Conservation (phyloP, 1,284 basidiomycete species). For the Pseudozyma hubeiensis region DNA sequence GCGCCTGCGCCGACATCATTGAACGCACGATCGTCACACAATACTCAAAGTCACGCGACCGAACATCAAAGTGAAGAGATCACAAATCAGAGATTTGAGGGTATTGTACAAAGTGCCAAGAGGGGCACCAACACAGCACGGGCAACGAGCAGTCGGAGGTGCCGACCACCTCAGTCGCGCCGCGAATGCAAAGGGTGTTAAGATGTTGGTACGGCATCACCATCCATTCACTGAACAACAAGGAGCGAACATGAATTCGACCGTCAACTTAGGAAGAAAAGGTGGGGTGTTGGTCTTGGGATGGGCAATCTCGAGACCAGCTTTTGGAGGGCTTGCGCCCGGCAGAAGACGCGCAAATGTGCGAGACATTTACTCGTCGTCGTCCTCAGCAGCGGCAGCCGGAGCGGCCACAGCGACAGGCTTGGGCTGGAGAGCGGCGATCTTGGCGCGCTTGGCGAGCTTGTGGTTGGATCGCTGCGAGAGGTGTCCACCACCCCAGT, state of each 20-base stretch:
- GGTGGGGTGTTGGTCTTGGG: constrained; percentile 27
- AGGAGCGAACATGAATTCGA: constrained; percentile 39
- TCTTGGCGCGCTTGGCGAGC: constrained; percentile 94
- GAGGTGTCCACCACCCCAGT: constrained; percentile 96
- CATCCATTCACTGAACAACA: constrained; percentile 37
- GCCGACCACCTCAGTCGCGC: constrained; percentile 8
- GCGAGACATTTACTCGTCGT: constrained; percentile 49
- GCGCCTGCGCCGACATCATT: no score
- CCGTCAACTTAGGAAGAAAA: constrained; percentile 12
- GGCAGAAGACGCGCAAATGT: constrained; percentile 18
- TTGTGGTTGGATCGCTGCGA: constrained; percentile 92
- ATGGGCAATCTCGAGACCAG: constrained; percentile 19
- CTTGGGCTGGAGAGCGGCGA: constrained; percentile 72
- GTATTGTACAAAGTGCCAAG: constrained; percentile 47
- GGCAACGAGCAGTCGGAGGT: constrained; percentile 8
- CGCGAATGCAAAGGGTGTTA: not conserved
- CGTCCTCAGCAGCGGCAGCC: constrained; percentile 36
- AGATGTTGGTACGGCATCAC: constrained; percentile 21
- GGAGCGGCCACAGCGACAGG: constrained; percentile 40
- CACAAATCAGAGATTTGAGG: constrained; percentile 14
- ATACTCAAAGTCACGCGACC: not conserved
- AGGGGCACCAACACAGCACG: constrained; percentile 25
- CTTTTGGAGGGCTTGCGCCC: constrained; percentile 34
- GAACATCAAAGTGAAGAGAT: not conserved
- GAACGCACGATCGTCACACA: not conserved